Percentiles rank a stretch among this genome's conserved stretches.
These are phyloP conservation scores for Acer yangbiense DNA, from an alignment of 345 rosid genomes.

Conservation along the genomic window DNA sequence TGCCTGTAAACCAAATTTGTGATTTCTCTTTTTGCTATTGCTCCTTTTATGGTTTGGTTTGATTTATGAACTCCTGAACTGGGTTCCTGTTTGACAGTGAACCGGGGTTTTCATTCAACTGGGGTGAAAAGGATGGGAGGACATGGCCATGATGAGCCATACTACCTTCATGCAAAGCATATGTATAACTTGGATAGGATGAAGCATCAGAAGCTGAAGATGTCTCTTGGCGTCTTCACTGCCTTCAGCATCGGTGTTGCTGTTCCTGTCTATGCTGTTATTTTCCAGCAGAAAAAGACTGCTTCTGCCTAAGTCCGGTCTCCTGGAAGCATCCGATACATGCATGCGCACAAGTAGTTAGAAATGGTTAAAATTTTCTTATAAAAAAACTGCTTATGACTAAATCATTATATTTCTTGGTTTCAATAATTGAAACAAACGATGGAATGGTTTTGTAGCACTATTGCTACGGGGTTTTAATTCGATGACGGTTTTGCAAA, in stretches of 20 bases:
- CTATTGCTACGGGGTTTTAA: neutral
- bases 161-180: constrained; percentile 88
- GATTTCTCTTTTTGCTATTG: neutral
- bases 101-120: constrained; percentile 57
- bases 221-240: constrained; percentile 79
- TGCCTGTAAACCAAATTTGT: neutral
- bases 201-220: constrained; percentile 76
- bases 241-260: constrained; percentile 89
- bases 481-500: neutral
- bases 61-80: neutral
- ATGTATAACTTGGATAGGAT: constrained; percentile 98
- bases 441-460: constrained; percentile 9
- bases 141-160: constrained; percentile 71
- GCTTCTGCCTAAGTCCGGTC: constrained; percentile 52
- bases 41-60: neutral
- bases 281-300: constrained; percentile 95
- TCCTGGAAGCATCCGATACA: constrained; percentile 5
- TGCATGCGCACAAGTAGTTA: neutral
- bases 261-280: constrained; percentile 85
- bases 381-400: neutral
- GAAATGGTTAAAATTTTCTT: neutral
- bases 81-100: constrained; percentile 30
- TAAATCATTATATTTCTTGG: neutral
- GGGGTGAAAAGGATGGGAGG: constrained; percentile 81
- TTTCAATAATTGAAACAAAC: constrained; percentile 28